Conservation (phyloP, 1,284 basidiomycete genomes). For the Cryptococcus wingfieldii region DNA sequence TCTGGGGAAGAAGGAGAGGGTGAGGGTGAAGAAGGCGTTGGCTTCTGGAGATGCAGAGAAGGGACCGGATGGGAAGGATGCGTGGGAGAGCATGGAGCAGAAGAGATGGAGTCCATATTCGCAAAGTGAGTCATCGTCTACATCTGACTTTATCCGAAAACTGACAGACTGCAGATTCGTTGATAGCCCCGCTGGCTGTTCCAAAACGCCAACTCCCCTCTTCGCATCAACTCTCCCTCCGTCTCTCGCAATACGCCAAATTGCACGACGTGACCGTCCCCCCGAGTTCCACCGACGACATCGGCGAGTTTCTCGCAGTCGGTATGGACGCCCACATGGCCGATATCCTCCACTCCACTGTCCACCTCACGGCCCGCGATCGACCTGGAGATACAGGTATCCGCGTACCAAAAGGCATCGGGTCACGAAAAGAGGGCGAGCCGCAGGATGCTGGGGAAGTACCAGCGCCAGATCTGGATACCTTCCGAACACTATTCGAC, state of each 20-base stretch:
- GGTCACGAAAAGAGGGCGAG: neutral
- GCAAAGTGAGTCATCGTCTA: constrained; percentile 10
- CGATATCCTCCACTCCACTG: constrained; percentile 34
- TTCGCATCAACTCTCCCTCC: constrained; percentile 30
- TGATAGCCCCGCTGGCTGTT: constrained; percentile 26
- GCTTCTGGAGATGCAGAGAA: constrained; percentile 14
- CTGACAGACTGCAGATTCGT: constrained; percentile 7
- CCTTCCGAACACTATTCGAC: constrained; percentile 35
- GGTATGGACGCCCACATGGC: constrained; percentile 40
- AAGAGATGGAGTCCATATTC: constrained; percentile 11
- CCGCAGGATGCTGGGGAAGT: constrained; percentile 8
- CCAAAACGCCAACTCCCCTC: constrained; percentile 30
- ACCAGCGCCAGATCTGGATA: constrained; percentile 28
- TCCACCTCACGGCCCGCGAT: constrained; percentile 35
- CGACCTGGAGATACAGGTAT: constrained; percentile 34
- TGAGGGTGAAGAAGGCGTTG: constrained; percentile 27
- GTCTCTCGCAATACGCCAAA: constrained; percentile 33
- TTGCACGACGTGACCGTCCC: constrained; percentile 27
- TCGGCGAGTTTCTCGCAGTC: constrained; percentile 46
- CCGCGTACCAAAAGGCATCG: constrained; percentile 19
- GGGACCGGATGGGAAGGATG: constrained; percentile 18
- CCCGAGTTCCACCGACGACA: constrained; percentile 23
- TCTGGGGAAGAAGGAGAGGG: constrained; percentile 33
- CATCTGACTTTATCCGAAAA: neutral
- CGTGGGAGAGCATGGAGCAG: constrained; percentile 1